Percentiles rank a stretch among this genome's conserved stretches.
These are phyloP conservation scores for Aspergillus cejpii DNA, from an alignment of 2,329 filamentous ascomycete species.

Conservation along the genomic window DNA sequence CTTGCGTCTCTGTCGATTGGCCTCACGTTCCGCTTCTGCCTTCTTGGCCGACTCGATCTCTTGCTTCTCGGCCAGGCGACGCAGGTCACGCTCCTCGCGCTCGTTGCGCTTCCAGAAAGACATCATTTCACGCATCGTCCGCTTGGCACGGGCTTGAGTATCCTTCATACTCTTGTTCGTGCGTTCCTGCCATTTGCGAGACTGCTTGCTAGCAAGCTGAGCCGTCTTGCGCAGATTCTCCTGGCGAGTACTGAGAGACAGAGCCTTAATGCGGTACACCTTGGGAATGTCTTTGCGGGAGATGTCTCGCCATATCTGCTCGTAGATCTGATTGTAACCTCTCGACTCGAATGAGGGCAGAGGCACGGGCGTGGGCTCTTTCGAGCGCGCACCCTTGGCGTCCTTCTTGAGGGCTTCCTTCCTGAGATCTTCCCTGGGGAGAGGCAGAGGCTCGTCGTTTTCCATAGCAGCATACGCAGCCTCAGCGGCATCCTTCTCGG, in stretches of 20 bases:
- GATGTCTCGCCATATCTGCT: constrained; percentile 94
- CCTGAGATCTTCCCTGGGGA: constrained; percentile 53
- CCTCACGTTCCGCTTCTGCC: constrained; percentile 94
- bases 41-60: constrained; percentile 95
- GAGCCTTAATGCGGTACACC: constrained; percentile 78
- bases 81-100: constrained; percentile 87
- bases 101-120: constrained; percentile 99
- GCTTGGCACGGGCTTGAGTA: constrained; percentile 90
- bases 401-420: constrained; percentile 41
- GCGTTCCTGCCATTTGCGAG: constrained; percentile 90
- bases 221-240: constrained; percentile 98
- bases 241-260: constrained; percentile 76
- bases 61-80: constrained; percentile 89
- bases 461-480: constrained; percentile 70
- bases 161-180: constrained; percentile 99
- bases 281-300: constrained; percentile 90
- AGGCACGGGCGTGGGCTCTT: constrained; percentile 43
- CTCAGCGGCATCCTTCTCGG: constrained; percentile 69
- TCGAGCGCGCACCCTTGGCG: constrained; percentile 36
- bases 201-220: constrained; percentile 92
- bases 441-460: constrained; percentile 40
- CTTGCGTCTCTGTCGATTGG: constrained; percentile 94
- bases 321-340: constrained; percentile 93
- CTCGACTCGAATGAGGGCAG: constrained; percentile 73
- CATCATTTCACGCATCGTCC: constrained; percentile 99